Percentiles rank a stretch among this genome's conserved stretches.
Evolutionary conservation across 2,329 filamentous ascomycete species (phyloP).

Genomic region (Hirsutella thompsonii): DNA sequence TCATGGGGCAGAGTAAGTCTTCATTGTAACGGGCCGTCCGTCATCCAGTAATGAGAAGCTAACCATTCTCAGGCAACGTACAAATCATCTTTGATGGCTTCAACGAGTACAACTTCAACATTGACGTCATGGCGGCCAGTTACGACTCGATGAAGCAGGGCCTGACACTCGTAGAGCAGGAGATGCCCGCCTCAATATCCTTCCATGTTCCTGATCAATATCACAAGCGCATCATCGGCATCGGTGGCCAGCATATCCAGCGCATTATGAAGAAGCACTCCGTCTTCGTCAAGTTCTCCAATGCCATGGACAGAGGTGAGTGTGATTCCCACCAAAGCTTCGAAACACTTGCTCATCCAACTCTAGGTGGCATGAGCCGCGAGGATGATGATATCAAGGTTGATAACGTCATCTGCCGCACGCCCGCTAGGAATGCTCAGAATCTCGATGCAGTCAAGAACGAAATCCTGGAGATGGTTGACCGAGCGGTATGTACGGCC

Average conservation of each 20-base stretch:
- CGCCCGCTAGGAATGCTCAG: slow-evolving; percentile 90
- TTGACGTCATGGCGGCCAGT: slow-evolving; percentile 83
- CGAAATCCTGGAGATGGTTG: slow-evolving; percentile 99
- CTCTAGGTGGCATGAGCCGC: slow-evolving; percentile 55
- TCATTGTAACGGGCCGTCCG: too few relatives aligned
- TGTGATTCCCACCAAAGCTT: neutral
- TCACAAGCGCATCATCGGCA: slow-evolving; percentile 98
- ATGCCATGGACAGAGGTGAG: slow-evolving; percentile 86
- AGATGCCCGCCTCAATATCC: slow-evolving; percentile 98
- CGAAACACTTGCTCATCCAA: slow-evolving; percentile 12
- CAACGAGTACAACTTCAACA: slow-evolving; percentile 99
- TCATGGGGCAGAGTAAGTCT: slow-evolving; percentile 78
- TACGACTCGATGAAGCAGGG: slow-evolving; percentile 94
- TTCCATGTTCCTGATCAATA: slow-evolving; percentile 99
- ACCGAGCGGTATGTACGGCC: slow-evolving; percentile 67
- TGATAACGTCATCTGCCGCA: slow-evolving; percentile 97
- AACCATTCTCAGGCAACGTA: slow-evolving; percentile 54
- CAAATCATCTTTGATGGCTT: slow-evolving; percentile 99
- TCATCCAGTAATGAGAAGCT: too few relatives aligned
- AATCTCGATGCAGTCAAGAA: slow-evolving; percentile 96
- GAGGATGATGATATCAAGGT: slow-evolving; percentile 98
- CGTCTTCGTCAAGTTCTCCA: slow-evolving; percentile 98
- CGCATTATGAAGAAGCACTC: slow-evolving; percentile 99
- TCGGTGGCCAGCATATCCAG: slow-evolving; percentile 96
- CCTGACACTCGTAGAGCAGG: slow-evolving; percentile 85